phyloP scores from a whole-genome alignment of 345 rosid genomes.

The Reutealis trisperma region DNA sequence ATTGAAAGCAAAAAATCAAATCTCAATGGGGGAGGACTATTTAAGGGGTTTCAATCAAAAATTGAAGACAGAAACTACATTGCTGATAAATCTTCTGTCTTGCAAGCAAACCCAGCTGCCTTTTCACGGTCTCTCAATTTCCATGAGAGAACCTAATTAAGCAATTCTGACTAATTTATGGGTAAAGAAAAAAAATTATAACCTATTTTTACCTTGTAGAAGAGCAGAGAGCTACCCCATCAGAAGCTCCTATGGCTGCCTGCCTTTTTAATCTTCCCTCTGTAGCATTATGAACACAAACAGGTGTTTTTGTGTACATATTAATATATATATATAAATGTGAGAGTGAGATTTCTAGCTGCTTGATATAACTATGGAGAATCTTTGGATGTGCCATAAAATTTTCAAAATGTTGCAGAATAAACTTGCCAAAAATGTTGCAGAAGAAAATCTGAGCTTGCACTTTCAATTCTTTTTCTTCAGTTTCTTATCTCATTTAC shows the following conservation, averaged over 20 bases:
- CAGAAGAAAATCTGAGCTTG: background rate
- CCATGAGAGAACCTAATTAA: slow-evolving; percentile 48
- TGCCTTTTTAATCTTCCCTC: background rate
- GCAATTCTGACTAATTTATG: background rate
- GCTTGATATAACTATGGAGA: slow-evolving; percentile 3
- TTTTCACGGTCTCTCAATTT: slow-evolving; percentile 64
- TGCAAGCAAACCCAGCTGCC: slow-evolving; percentile 83
- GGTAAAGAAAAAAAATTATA: background rate
- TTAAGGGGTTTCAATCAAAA: slow-evolving; percentile 51
- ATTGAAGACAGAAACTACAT: slow-evolving; percentile 25
- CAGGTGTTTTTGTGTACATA: background rate
- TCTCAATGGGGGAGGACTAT: slow-evolving; percentile 37
- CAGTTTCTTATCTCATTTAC: background rate
- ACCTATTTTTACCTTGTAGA: background rate
- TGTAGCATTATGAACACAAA: slow-evolving; percentile 5
- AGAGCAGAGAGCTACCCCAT: background rate
- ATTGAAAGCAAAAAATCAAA: slow-evolving; percentile 16
- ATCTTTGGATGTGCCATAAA: slow-evolving; percentile 11
- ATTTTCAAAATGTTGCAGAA: slow-evolving; percentile 10
- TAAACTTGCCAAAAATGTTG: slow-evolving; percentile 5
- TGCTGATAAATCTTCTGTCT: slow-evolving; percentile 34
- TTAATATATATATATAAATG: no score
- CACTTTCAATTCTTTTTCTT: background rate
- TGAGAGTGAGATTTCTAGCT: background rate
- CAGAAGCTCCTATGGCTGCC: background rate